phyloP scores from a whole-genome alignment of 148 eudicot species.

The Chenopodium berlandieri region DNA sequence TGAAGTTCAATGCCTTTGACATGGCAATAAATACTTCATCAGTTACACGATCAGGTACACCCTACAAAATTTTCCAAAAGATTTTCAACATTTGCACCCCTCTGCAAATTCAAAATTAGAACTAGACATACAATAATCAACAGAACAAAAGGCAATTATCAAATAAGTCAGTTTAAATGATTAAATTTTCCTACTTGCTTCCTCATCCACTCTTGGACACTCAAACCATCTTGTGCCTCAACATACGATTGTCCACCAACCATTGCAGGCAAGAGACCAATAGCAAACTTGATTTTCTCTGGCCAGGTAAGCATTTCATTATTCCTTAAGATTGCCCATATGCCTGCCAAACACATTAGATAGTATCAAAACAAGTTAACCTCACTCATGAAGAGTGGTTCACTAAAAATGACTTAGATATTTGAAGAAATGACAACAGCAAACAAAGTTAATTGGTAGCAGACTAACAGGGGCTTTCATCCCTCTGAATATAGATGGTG shows the following conservation, averaged over 20 bases:
- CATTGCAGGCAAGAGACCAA: conserved; percentile 97
- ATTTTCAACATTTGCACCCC: conserved; percentile 5
- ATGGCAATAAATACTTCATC: conserved; percentile 98
- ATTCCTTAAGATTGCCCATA: conserved; percentile 92
- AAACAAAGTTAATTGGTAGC: not conserved
- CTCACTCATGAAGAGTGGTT: not conserved
- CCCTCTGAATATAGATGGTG: not conserved
- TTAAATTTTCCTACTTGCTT: conserved; percentile 62
- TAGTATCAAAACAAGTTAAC: conserved; percentile 3
- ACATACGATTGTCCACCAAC: conserved; percentile 92
- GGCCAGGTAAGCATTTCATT: conserved; percentile 99
- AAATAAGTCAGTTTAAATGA: not conserved
- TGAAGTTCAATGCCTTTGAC: conserved; percentile 98
- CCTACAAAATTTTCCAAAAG: conserved; percentile 44
- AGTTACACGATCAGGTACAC: conserved; percentile 93
- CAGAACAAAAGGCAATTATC: conserved; percentile 5
- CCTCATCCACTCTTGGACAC: conserved; percentile 97
- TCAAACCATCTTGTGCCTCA: conserved; percentile 94
- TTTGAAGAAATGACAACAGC: not conserved
- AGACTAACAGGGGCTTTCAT: not conserved
- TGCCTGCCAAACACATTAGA: conserved; percentile 46
- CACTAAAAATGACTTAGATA: not conserved
- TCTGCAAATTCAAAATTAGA: conserved; percentile 5
- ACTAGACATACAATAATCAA: conserved; percentile 1
- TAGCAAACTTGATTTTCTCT: conserved; percentile 93